Percentiles rank a stretch among this genome's conserved stretches.
phyloP scores from a whole-genome alignment of 2,329 filamentous ascomycete genomes.

The Colletotrichum endophyticum region DNA sequence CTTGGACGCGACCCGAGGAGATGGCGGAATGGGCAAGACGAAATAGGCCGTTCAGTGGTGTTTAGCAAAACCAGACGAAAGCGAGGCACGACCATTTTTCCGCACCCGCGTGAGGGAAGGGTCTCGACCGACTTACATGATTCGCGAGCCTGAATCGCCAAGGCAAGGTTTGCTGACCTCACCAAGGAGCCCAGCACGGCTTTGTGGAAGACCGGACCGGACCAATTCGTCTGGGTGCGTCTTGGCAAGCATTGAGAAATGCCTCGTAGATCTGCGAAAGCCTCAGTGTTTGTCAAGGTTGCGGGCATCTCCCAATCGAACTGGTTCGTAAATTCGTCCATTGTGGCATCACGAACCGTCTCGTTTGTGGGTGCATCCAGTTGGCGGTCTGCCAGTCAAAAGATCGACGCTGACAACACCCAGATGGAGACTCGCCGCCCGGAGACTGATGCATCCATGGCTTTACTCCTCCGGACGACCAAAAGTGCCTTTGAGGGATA shows the following conservation, averaged over 20 bases:
- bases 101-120: neutral
- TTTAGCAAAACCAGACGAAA: neutral
- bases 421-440: neutral
- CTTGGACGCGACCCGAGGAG: neutral
- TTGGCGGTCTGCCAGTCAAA: neutral
- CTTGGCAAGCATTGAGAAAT: neutral
- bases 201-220: neutral
- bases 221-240: neutral
- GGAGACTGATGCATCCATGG: neutral
- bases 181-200: neutral
- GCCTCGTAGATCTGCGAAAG: neutral
- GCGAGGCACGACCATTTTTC: neutral
- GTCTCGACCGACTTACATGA: neutral
- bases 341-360: neutral
- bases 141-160: neutral
- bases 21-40: neutral
- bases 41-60: neutral
- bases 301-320: neutral
- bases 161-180: neutral
- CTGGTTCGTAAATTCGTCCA: neutral
- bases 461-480: neutral
- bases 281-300: neutral
- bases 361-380: neutral
- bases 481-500: neutral
- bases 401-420: neutral